A percentile compares a stretch with the other conserved stretches of the same genome.
Evolutionary conservation across 2,329 filamentous ascomycete species (phyloP).

Genomic region (Trichophyton simii): DNA sequence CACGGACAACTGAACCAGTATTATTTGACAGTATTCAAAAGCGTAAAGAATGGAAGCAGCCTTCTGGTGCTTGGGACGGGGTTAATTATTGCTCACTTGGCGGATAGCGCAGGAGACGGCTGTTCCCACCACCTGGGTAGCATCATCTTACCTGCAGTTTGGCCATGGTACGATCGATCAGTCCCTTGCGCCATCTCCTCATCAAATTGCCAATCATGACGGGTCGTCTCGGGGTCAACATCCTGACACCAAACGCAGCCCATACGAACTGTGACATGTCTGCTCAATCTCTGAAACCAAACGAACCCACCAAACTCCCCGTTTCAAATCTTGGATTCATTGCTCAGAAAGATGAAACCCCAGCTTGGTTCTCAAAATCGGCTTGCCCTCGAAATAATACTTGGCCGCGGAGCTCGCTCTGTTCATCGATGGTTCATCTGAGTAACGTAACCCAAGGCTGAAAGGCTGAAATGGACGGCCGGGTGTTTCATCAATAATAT

Average conservation of each 20-base stretch:
- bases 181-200: neutral
- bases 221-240: neutral
- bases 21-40: neutral
- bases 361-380: no score
- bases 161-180: neutral
- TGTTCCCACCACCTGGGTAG: neutral
- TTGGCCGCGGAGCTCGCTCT: neutral
- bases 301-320: neutral
- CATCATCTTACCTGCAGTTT: neutral
- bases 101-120: neutral
- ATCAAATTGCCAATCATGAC: neutral
- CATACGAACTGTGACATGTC: neutral
- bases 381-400: no score
- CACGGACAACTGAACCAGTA: neutral
- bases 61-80: neutral
- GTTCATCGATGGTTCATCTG: neutral
- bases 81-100: neutral
- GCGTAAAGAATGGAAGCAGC: neutral
- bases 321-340: neutral
- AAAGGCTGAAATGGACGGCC: neutral
- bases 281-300: neutral
- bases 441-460: no score
- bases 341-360: neutral
- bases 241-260: neutral
- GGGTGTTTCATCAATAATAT: neutral